Conservation (phyloP, 1,139 yeast genomes). For the Magnusiomyces fungicola region DNA sequence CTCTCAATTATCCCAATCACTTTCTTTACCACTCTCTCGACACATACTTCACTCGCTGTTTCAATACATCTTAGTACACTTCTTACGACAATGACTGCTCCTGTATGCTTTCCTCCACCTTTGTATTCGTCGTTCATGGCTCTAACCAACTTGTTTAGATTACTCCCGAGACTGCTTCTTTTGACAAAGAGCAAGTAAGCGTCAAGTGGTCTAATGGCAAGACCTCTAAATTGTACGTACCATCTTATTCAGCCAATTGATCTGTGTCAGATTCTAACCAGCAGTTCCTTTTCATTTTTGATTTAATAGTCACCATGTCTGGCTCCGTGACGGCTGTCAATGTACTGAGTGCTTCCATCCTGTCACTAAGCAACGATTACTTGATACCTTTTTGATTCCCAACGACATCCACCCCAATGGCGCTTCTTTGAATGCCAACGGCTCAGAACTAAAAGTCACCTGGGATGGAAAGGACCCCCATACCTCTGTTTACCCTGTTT, state of each 20-base stretch:
- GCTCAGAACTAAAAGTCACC: constrained; percentile 27
- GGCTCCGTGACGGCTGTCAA: constrained; percentile 69
- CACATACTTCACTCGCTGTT: too few species aligned
- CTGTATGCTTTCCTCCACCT: background rate
- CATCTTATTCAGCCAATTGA: background rate
- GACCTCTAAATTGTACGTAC: constrained; percentile 26
- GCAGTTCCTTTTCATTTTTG: too few species aligned
- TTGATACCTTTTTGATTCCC: constrained; percentile 50
- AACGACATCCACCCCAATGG: constrained; percentile 39
- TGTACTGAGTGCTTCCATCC: constrained; percentile 54
- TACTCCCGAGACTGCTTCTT: constrained; percentile 8
- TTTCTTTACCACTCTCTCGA: too few species aligned
- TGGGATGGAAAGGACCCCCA: constrained; percentile 48
- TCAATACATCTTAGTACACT: too few species aligned
- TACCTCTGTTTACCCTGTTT: constrained; percentile 38
- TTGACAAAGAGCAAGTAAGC: constrained; percentile 25
- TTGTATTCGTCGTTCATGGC: background rate
- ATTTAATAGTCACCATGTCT: constrained; percentile 44
- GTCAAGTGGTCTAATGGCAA: constrained; percentile 31
- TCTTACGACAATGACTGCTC: too few species aligned
- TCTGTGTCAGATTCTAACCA: background rate
- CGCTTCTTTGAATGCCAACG: constrained; percentile 14
- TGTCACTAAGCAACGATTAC: constrained; percentile 55
- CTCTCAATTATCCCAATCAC: too few species aligned
- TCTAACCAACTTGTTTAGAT: background rate